phyloP scores from a whole-genome alignment of 768 basidiomycete species.

The Mrakia gelida region DNA sequence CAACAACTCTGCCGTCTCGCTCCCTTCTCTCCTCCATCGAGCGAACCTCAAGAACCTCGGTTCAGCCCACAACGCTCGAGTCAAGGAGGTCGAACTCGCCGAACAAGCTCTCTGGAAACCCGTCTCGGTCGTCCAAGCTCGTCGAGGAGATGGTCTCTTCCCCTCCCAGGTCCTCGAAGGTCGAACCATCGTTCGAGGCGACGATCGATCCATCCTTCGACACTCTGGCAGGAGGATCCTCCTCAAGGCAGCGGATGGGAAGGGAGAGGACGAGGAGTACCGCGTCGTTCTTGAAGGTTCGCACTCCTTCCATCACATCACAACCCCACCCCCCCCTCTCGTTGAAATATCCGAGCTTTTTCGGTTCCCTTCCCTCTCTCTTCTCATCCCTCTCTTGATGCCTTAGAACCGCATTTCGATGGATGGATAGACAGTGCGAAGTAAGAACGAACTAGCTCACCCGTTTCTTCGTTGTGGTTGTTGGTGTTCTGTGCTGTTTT shows the following conservation, averaged over 20 bases:
- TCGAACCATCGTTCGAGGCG: neutral
- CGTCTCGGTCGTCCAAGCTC: neutral
- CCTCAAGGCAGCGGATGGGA: neutral
- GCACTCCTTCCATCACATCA: neutral
- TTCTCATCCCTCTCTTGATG: conserved; percentile 1
- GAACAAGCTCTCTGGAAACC: conserved; percentile 9
- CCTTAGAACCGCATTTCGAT: neutral
- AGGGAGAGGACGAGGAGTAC: neutral
- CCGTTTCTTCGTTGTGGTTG: neutral
- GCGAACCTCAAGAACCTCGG: neutral
- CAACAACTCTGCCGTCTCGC: neutral
- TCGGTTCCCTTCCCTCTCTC: neutral
- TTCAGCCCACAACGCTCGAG: neutral
- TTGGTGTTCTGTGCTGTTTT: neutral
- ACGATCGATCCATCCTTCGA: neutral
- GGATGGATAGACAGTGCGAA: neutral
- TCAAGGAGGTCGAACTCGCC: conserved; percentile 16
- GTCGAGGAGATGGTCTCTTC: neutral
- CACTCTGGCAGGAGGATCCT: conserved; percentile 10
- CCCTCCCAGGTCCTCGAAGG: neutral
- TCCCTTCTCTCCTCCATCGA: neutral
- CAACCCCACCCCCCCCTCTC: neutral
- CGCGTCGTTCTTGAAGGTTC: conserved; percentile 13
- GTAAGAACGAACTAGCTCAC: conserved; percentile 14
- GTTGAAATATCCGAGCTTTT: neutral